A percentile compares a stretch with the other conserved stretches of the same genome.
Evolutionary conservation across 345 rosid genomes (phyloP).

Genomic region (Gossypioides kirkii): DNA sequence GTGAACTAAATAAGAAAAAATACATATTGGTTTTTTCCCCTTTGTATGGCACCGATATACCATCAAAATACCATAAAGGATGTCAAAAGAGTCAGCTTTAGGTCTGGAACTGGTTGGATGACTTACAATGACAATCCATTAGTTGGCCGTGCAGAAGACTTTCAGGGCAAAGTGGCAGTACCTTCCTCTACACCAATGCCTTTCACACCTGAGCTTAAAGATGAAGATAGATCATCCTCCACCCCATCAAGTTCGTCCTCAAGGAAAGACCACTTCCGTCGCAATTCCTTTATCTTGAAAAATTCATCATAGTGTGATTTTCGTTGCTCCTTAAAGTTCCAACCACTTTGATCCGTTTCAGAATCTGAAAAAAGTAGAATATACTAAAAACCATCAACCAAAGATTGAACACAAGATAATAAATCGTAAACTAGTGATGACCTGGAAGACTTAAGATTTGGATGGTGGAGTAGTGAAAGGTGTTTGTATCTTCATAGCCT

Average conservation of each 20-base stretch:
- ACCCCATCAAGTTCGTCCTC: constrained; percentile 59
- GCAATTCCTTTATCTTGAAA: constrained; percentile 74
- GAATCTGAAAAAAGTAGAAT: constrained; percentile 29
- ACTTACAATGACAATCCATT: constrained; percentile 27
- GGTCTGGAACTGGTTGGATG: background rate
- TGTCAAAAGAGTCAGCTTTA: constrained; percentile 6
- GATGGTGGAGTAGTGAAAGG: background rate
- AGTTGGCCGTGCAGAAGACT: constrained; percentile 25
- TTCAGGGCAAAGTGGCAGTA: constrained; percentile 19
- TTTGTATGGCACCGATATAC: too few species aligned
- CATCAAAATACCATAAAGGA: background rate
- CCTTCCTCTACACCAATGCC: constrained; percentile 27
- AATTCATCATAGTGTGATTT: constrained; percentile 87
- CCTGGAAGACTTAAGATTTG: background rate
- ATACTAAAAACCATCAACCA: constrained; percentile 3
- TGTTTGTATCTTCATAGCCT: background rate
- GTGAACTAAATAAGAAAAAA: too few species aligned
- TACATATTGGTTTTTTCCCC: background rate
- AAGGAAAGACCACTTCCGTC: constrained; percentile 50
- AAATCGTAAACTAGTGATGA: background rate
- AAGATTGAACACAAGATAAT: background rate
- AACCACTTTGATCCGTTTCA: constrained; percentile 33
- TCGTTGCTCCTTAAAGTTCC: constrained; percentile 71
- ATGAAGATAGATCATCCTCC: constrained; percentile 34
- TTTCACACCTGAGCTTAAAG: constrained; percentile 35